These are phyloP conservation scores for Rhizopogon sp. DNA, from an alignment of 768 basidiomycete genomes.

Conservation along the genomic window DNA sequence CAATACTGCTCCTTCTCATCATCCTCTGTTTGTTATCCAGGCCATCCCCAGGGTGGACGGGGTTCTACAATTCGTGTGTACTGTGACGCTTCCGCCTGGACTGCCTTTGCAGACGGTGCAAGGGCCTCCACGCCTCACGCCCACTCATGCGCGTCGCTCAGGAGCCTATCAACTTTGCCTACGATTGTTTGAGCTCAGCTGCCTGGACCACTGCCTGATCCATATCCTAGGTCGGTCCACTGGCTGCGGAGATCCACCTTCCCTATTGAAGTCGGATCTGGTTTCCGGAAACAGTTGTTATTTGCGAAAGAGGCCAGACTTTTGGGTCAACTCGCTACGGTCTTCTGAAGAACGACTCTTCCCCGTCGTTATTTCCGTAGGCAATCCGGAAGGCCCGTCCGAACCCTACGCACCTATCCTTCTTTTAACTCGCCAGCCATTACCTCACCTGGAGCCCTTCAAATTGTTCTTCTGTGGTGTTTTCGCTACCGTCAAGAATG, in stretches of 20 bases:
- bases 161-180: slow-evolving; percentile 57
- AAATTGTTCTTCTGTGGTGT: slow-evolving; percentile 54
- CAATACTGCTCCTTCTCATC: neutral
- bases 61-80: slow-evolving; percentile 38
- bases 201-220: slow-evolving; percentile 49
- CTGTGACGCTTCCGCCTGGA: slow-evolving; percentile 41
- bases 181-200: slow-evolving; percentile 42
- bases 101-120: slow-evolving; percentile 35
- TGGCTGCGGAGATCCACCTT: neutral
- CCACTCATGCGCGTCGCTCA: slow-evolving; percentile 49
- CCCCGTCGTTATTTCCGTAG: slow-evolving; percentile 38
- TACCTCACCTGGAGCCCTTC: slow-evolving; percentile 54
- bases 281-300: slow-evolving; percentile 48
- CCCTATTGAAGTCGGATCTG: slow-evolving; percentile 16
- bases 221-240: slow-evolving; percentile 6
- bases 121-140: slow-evolving; percentile 42
- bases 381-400: slow-evolving; percentile 17
- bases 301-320: slow-evolving; percentile 52
- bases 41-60: slow-evolving; percentile 12
- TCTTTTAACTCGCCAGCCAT: slow-evolving; percentile 60
- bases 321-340: slow-evolving; percentile 52
- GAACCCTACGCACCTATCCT: slow-evolving; percentile 52
- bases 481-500: slow-evolving; percentile 37
- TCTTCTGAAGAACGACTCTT: slow-evolving; percentile 15
- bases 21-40: slow-evolving; percentile 17